Conservation (phyloP, 2,329 filamentous ascomycete genomes). For the Amylocarpus encephaloides region DNA sequence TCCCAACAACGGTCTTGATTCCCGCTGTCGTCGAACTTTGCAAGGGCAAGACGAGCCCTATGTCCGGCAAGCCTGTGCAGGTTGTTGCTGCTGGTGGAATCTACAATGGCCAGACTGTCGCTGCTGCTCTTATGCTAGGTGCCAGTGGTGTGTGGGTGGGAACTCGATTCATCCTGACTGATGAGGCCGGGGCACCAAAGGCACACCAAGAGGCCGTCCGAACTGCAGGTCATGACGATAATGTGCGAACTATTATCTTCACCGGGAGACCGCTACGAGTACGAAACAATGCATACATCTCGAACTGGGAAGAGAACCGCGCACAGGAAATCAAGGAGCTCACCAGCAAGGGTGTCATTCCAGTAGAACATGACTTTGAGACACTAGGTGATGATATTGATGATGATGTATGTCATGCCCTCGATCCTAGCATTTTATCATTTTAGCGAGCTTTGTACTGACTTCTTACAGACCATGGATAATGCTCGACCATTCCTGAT, state of each 20-base stretch:
- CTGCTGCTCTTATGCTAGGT: slow-evolving; percentile 86
- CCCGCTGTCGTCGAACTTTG: slow-evolving; percentile 80
- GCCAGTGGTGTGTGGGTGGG: slow-evolving; percentile 93
- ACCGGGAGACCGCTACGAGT: slow-evolving; percentile 93
- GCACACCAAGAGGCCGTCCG: slow-evolving; percentile 92
- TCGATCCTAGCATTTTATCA: neutral
- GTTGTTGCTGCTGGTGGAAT: slow-evolving; percentile 92
- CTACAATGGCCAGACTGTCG: slow-evolving; percentile 85
- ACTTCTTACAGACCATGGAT: slow-evolving; percentile 61
- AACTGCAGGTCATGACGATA: slow-evolving; percentile 90
- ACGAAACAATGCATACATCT: slow-evolving; percentile 86
- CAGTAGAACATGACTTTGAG: slow-evolving; percentile 92
- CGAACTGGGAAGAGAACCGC: slow-evolving; percentile 94
- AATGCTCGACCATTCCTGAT: slow-evolving; percentile 88
- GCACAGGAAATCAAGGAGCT: slow-evolving; percentile 86
- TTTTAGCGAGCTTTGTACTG: slow-evolving; percentile 57
- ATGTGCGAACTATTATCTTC: slow-evolving; percentile 96
- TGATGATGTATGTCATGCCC: slow-evolving; percentile 22
- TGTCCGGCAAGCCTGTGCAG: slow-evolving; percentile 83
- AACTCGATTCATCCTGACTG: slow-evolving; percentile 87
- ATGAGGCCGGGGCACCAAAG: slow-evolving; percentile 90
- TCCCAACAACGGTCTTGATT: slow-evolving; percentile 84
- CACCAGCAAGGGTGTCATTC: slow-evolving; percentile 80
- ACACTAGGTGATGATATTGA: slow-evolving; percentile 66
- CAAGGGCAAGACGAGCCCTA: slow-evolving; percentile 73